Evolutionary conservation across 805 yeast species (phyloP).

Genomic region (Candida palmyrensis): DNA sequence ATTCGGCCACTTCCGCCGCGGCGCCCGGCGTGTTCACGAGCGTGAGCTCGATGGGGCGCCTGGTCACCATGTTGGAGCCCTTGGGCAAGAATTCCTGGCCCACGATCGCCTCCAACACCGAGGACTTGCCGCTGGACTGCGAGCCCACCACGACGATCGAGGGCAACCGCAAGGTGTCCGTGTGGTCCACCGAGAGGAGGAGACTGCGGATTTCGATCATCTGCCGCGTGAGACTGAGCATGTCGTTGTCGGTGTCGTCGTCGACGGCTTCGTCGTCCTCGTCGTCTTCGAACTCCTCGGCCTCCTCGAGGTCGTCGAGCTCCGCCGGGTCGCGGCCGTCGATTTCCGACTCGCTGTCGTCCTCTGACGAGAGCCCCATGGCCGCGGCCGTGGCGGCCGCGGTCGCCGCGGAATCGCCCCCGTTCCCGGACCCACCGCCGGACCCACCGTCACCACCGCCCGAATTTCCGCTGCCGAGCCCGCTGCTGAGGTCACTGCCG

Average conservation of each 20-base stretch:
- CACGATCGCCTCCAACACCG: slow-evolving; percentile 91
- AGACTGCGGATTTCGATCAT: slow-evolving; percentile 94
- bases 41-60: slow-evolving; percentile 95
- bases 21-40: slow-evolving; percentile 77
- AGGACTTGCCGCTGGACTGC: slow-evolving; percentile 95
- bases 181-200: slow-evolving; percentile 67
- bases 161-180: slow-evolving; percentile 78
- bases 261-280: slow-evolving; percentile 41
- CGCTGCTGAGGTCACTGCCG: slow-evolving; percentile 39
- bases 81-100: slow-evolving; percentile 98
- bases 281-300: slow-evolving; percentile 36
- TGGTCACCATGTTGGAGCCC: slow-evolving; percentile 96
- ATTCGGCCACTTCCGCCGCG: slow-evolving; percentile 86
- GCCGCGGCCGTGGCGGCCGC: slow-evolving; percentile 53
- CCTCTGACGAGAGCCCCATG: slow-evolving; percentile 34
- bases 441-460: slow-evolving; percentile 24
- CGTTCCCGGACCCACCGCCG: slow-evolving; percentile 24
- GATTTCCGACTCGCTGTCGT: slow-evolving; percentile 21
- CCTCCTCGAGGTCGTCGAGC: slow-evolving; percentile 48
- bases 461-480: slow-evolving; percentile 13
- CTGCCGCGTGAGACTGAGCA: slow-evolving; percentile 84
- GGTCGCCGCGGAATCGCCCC: slow-evolving; percentile 33
- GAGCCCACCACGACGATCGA: slow-evolving; percentile 97
- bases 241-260: slow-evolving; percentile 67
- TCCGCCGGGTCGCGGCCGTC: slow-evolving; percentile 41